Conservation (phyloP, 2,329 filamentous ascomycete genomes). For the Exophiala bonariae region DNA sequence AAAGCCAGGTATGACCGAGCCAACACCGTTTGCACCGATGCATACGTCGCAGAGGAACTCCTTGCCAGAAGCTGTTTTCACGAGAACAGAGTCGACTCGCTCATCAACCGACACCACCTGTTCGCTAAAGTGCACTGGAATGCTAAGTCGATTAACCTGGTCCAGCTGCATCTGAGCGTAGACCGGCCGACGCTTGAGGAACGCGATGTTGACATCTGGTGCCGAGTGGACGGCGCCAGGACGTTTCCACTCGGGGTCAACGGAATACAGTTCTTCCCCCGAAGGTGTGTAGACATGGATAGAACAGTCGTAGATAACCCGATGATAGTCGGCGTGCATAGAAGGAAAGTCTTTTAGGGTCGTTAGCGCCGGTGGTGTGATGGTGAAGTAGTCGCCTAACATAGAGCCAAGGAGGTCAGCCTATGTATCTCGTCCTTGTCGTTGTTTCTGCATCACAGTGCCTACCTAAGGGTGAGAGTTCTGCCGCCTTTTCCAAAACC, state of each 20-base stretch:
- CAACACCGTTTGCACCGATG: slow-evolving; percentile 11
- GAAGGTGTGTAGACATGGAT: slow-evolving; percentile 4
- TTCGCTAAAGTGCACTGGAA: not conserved
- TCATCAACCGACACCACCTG: not conserved
- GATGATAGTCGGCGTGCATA: slow-evolving; percentile 9
- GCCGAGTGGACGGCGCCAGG: not conserved
- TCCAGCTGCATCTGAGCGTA: slow-evolving; percentile 10
- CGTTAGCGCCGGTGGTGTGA: slow-evolving; percentile 7
- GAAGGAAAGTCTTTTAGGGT: slow-evolving; percentile 7
- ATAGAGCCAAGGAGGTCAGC: not conserved
- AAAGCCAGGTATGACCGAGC: slow-evolving; percentile 2
- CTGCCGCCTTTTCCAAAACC: slow-evolving; percentile 38
- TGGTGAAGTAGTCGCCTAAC: slow-evolving; percentile 9
- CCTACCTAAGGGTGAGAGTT: slow-evolving; percentile 9
- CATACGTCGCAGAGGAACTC: slow-evolving; percentile 1
- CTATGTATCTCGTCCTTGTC: not conserved
- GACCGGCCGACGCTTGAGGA: slow-evolving; percentile 10
- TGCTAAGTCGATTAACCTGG: not conserved
- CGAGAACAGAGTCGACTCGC: not conserved
- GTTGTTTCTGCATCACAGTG: not conserved
- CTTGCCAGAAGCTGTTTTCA: not conserved
- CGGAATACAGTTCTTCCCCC: slow-evolving; percentile 1
- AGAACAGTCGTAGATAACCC: slow-evolving; percentile 6
- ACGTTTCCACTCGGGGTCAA: slow-evolving; percentile 2
- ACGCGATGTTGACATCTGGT: slow-evolving; percentile 5